A percentile compares a stretch with the other conserved stretches of the same genome.
These are phyloP conservation scores for Pinus albicaulis DNA, from an alignment of 75 land plant species.

Conservation along the genomic window DNA sequence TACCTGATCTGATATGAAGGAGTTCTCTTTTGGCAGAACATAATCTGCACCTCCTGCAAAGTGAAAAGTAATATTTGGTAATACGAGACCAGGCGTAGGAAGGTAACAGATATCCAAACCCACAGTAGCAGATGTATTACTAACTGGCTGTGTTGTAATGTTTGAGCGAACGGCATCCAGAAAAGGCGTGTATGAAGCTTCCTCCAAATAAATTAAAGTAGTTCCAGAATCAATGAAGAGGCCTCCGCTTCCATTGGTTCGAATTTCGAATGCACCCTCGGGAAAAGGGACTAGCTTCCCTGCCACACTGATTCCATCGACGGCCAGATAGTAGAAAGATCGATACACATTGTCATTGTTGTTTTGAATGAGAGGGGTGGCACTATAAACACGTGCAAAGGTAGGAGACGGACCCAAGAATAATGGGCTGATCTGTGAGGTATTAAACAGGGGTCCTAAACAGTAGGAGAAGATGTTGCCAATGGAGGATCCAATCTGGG, in stretches of 20 bases:
- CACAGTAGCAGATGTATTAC: background rate
- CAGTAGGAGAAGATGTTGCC: conserved; percentile 28
- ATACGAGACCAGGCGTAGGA: background rate
- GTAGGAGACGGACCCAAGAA: background rate
- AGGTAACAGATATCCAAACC: conserved; percentile 19
- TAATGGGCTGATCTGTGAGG: background rate
- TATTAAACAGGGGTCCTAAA: background rate
- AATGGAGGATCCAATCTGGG: background rate
- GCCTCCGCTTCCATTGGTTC: conserved; percentile 14
- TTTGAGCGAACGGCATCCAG: background rate
- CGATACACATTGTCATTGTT: background rate
- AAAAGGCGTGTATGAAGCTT: background rate
- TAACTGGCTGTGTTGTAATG: background rate
- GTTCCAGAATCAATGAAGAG: conserved; percentile 20
- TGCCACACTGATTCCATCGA: conserved; percentile 5
- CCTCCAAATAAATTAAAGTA: conserved; percentile 6
- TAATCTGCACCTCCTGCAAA: too few relatives aligned
- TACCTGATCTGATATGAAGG: background rate
- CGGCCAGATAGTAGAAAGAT: conserved; percentile 8
- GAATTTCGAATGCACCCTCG: background rate
- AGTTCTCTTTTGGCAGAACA: too few relatives aligned
- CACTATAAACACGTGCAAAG: background rate
- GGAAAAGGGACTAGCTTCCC: background rate
- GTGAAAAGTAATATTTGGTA: too few relatives aligned
- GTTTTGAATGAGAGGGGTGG: conserved; percentile 6